Base-by-base conservation (phyloP, 768 basidiomycete genomes). In the Rhizopogon vinicolor region DNA sequence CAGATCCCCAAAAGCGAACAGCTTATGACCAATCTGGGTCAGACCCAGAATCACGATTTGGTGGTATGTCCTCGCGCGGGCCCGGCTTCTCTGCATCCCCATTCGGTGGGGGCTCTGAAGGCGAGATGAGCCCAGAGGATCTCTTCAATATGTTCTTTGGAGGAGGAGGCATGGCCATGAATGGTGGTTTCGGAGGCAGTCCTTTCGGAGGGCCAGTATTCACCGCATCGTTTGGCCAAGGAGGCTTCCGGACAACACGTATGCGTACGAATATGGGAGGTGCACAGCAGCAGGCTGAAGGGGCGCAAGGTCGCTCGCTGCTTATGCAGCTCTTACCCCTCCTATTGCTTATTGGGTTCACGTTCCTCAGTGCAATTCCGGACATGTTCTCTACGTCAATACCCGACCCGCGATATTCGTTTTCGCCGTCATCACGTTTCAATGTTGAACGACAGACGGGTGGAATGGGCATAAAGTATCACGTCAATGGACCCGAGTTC, bases 111-210 rank as follows among this genome's bases (percentile, higher is more conserved):
- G 72, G 79, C 1, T 91, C 87, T 63, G 89, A 91, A 12, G 84
- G 84, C 53, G 95, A 98, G 72, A 76, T 98, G 62, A 94, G 89
- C 54, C 94, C 96, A 5, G 96, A 98, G 72, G 96, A 98, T 56
- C 68, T 98, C 54, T 98, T 98, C 76, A 96, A 98, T 67, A 94
- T 96, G 90, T 97, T 98, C 82, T 98, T 98, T 68, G 93, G 93
- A 16, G 89, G 89, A 22, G 83, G 78, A 18, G 78, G 80, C 1
- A 79, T 77, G 54, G 65, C 63, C 13, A 62, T 65, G 65, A 70
- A 70, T 18, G 77, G 75, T 29, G 74, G 68, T 54, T 81, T 80
- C 58, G 83, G 84, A n/a, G 76, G 80, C 10, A 79, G 82, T 2
- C 82, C 84, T 57, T 68, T 65, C 37, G 62, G 60, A 1, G 62